These are phyloP conservation scores for Phtheirospermum japonicum DNA, from an alignment of 257 asterid genomes.

Conservation along the genomic window DNA sequence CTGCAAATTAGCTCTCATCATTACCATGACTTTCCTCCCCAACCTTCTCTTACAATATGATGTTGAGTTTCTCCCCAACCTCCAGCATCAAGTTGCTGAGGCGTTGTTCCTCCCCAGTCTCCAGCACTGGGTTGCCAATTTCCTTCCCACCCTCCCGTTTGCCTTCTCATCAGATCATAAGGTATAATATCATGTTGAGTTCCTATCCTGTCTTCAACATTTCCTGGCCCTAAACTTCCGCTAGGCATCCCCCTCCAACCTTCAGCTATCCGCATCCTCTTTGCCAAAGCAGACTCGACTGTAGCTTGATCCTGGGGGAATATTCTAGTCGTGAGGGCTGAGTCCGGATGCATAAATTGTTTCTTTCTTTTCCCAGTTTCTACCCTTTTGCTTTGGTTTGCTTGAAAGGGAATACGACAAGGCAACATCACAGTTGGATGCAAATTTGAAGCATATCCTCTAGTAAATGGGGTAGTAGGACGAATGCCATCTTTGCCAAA, in stretches of 20 bases:
- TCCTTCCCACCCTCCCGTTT: conserved; percentile 22
- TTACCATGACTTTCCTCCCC: conserved; percentile 1
- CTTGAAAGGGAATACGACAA: conserved; percentile 26
- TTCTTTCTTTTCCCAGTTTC: conserved; percentile 32
- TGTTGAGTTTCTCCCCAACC: conserved; percentile 17
- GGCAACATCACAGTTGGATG: no score
- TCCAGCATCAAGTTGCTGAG: neutral
- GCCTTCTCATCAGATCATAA: neutral
- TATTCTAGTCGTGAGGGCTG: neutral
- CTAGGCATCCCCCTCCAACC: conserved; percentile 34
- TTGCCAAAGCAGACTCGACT: conserved; percentile 19
- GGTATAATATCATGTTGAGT: conserved; percentile 10
- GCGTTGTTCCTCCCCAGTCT: conserved; percentile 21
- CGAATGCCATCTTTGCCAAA: conserved; percentile 45
- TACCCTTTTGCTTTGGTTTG: conserved; percentile 23
- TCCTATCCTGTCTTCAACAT: neutral
- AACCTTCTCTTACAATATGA: neutral
- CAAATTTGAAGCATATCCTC: no score
- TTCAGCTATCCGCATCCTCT: conserved; percentile 32
- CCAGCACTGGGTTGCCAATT: neutral
- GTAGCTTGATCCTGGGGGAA: conserved; percentile 14
- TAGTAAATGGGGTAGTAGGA: conserved; percentile 16
- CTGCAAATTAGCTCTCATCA: neutral
- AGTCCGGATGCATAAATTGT: conserved; percentile 4
- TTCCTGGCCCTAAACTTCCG: conserved; percentile 18